Conservation (phyloP, 352 stramenopile species). For the Pythium rhizo-oryzae region DNA sequence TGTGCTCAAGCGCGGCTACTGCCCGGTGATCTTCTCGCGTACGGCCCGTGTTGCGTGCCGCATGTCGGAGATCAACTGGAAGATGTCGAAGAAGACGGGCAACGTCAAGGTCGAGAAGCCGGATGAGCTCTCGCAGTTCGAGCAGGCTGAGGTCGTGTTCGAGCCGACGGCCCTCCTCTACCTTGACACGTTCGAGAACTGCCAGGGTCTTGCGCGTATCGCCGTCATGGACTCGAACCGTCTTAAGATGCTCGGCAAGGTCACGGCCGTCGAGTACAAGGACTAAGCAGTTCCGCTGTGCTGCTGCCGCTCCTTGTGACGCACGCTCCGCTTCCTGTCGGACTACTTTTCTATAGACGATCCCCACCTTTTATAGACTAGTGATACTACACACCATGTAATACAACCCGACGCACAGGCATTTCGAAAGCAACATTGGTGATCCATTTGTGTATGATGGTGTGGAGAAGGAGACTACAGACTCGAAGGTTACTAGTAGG, state of each 20-base stretch:
- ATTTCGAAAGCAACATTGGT: slow-evolving; percentile 13
- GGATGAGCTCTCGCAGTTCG: slow-evolving; percentile 72
- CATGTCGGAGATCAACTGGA: slow-evolving; percentile 84
- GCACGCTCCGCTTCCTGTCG: slow-evolving; percentile 6
- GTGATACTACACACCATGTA: slow-evolving; percentile 19
- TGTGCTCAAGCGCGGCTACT: slow-evolving; percentile 77
- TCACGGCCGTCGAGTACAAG: slow-evolving; percentile 50
- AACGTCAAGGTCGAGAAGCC: slow-evolving; percentile 78
- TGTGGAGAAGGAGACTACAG: too few relatives aligned
- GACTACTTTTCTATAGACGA: slow-evolving; percentile 23
- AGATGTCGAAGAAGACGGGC: slow-evolving; percentile 86
- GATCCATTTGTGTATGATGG: background rate
- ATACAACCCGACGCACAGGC: slow-evolving; percentile 18
- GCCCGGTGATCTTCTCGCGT: slow-evolving; percentile 78
- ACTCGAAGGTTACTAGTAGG: too few relatives aligned
- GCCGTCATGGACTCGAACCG: slow-evolving; percentile 88
- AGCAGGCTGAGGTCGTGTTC: slow-evolving; percentile 79
- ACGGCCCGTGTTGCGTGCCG: slow-evolving; percentile 84
- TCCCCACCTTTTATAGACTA: slow-evolving; percentile 12
- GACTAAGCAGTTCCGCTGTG: slow-evolving; percentile 30
- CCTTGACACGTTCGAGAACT: slow-evolving; percentile 78
- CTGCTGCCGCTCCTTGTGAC: background rate
- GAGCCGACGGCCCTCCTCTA: slow-evolving; percentile 69
- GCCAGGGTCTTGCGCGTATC: slow-evolving; percentile 76
- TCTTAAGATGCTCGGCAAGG: slow-evolving; percentile 87